phyloP scores from a whole-genome alignment of 2,329 filamentous ascomycete genomes.

The Claviceps spartinae region DNA sequence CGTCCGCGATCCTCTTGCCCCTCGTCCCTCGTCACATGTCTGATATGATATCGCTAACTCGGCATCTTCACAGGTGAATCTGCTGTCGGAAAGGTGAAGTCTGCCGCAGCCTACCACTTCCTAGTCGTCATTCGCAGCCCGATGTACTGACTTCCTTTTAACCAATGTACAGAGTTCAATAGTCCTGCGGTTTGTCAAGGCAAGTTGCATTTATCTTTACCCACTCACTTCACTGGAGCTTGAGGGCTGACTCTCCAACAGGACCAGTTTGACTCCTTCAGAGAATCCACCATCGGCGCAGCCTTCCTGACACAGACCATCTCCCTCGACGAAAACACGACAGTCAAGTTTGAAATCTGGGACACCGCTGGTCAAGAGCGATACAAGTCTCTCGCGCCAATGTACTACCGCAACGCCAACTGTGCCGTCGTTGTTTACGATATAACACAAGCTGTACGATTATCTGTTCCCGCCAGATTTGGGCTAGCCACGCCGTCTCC shows the following conservation, averaged over 20 bases:
- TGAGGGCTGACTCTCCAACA: conserved; percentile 22
- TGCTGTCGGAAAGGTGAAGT: conserved; percentile 84
- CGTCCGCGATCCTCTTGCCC: neutral
- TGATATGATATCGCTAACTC: conserved; percentile 6
- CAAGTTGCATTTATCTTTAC: conserved; percentile 26
- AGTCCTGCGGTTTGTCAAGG: conserved; percentile 96
- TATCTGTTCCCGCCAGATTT: neutral
- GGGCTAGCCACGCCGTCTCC: neutral
- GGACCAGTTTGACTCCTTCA: conserved; percentile 98
- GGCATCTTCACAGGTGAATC: conserved; percentile 61
- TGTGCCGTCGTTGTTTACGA: conserved; percentile 98
- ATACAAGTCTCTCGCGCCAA: conserved; percentile 96
- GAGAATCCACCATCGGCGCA: conserved; percentile 95
- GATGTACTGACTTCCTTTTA: conserved; percentile 9
- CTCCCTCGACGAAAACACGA: conserved; percentile 92
- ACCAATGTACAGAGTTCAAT: conserved; percentile 68
- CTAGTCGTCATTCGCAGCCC: conserved; percentile 1
- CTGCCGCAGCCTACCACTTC: neutral
- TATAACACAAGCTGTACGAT: conserved; percentile 89
- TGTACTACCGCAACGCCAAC: conserved; percentile 99
- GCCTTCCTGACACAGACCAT: conserved; percentile 99
- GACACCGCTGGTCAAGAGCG: conserved; percentile 96
- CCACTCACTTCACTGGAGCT: neutral
- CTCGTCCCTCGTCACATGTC: neutral
- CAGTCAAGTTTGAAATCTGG: conserved; percentile 99